Percentiles rank a stretch among this genome's conserved stretches.
Evolutionary conservation across 306 rosid species (phyloP).

Genomic region (Echinosophora koreensis): DNA sequence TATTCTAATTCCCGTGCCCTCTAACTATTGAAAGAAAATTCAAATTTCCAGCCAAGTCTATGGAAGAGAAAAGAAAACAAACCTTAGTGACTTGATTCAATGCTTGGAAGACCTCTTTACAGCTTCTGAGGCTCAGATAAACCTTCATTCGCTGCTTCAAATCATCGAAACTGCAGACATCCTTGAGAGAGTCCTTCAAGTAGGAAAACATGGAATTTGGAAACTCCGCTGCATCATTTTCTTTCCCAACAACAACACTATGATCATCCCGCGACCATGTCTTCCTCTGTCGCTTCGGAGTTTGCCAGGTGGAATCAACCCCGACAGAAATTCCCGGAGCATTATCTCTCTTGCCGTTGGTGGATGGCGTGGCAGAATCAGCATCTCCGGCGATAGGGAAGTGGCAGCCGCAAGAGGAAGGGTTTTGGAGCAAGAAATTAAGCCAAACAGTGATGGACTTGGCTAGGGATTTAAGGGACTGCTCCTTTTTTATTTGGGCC

Average conservation of each 20-base stretch:
- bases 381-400: conserved; percentile 45
- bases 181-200: conserved; percentile 68
- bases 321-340: conserved; percentile 53
- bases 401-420: conserved; percentile 76
- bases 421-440: conserved; percentile 81
- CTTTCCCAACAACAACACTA: conserved; percentile 26
- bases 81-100: conserved; percentile 85
- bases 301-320: conserved; percentile 75
- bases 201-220: conserved; percentile 53
- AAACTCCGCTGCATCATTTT: conserved; percentile 41
- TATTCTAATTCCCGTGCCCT: conserved; percentile 10
- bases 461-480: conserved; percentile 77
- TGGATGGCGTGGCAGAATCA: conserved; percentile 1
- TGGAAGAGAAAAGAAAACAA: conserved; percentile 47
- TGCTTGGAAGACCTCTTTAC: conserved; percentile 68
- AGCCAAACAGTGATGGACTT: conserved; percentile 92
- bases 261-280: conserved; percentile 46
- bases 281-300: conserved; percentile 82
- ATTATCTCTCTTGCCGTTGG: conserved; percentile 74
- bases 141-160: conserved; percentile 75
- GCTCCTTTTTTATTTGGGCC: conserved; percentile 63
- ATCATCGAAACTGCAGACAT: conserved; percentile 88
- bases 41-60: neutral
- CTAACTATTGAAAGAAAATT: neutral
- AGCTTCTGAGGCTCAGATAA: conserved; percentile 67